Conservation (phyloP, 768 basidiomycete genomes). For the Lentinula sp. region DNA sequence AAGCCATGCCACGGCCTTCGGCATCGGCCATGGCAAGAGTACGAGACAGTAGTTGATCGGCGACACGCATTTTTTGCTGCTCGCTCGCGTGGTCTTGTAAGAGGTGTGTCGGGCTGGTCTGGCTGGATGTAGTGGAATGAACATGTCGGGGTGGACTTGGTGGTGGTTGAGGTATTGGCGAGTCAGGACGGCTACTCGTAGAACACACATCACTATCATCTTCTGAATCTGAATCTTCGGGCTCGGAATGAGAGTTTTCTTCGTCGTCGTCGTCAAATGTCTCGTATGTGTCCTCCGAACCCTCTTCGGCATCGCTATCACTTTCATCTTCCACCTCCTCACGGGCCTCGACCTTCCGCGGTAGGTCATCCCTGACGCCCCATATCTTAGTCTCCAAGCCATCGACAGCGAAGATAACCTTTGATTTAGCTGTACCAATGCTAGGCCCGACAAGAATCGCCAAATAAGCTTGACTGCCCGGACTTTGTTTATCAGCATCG, state of each 20-base stretch:
- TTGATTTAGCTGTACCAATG: constrained; percentile 51
- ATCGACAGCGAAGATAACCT: constrained; percentile 58
- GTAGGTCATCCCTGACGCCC: constrained; percentile 27
- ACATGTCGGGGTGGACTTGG: background rate
- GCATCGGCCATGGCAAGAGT: constrained; percentile 27
- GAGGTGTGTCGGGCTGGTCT: background rate
- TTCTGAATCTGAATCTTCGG: constrained; percentile 2
- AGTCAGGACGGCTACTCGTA: constrained; percentile 9
- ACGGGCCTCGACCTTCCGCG: background rate
- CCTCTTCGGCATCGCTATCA: constrained; percentile 10
- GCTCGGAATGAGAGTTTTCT: background rate
- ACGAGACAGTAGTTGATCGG: constrained; percentile 30
- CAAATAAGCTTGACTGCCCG: constrained; percentile 38
- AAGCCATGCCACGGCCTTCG: constrained; percentile 24
- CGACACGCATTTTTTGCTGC: constrained; percentile 24
- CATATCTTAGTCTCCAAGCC: constrained; percentile 49
- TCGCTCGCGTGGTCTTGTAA: constrained; percentile 18
- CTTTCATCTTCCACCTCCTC: constrained; percentile 13
- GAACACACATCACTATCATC: background rate
- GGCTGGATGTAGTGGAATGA: background rate
- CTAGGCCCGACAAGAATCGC: constrained; percentile 65
- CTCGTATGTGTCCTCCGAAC: constrained; percentile 14
- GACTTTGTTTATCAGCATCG: background rate
- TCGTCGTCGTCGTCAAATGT: constrained; percentile 3
- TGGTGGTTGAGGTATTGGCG: constrained; percentile 12